Evolutionary conservation across 2,329 filamentous ascomycete species (phyloP).

Genomic region (Emergomyces pasteurianus): DNA sequence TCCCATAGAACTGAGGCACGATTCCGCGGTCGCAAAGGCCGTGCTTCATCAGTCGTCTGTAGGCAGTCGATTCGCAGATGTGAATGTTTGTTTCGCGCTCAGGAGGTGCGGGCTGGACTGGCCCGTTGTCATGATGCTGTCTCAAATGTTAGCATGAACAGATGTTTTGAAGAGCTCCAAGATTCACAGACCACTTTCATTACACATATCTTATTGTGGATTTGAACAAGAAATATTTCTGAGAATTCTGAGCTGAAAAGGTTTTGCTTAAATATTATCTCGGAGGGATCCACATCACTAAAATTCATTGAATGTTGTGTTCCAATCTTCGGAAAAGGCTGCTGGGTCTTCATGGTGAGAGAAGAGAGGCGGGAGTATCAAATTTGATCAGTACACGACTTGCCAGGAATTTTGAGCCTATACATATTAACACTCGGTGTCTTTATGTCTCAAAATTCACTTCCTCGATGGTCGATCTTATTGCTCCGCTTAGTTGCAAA

Average conservation of each 20-base stretch:
- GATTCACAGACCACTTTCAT: background rate
- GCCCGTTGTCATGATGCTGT: constrained; percentile 1
- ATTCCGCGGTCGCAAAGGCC: too few species aligned
- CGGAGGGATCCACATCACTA: background rate
- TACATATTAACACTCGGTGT: too few species aligned
- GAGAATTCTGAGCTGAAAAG: background rate
- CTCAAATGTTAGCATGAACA: background rate
- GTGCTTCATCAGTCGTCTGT: too few species aligned
- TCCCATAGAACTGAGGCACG: too few species aligned
- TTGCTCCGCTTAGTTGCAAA: background rate
- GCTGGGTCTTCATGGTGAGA: background rate
- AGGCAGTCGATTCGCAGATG: constrained; percentile 5
- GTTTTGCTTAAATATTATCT: background rate
- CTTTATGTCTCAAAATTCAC: too few species aligned
- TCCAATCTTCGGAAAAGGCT: background rate
- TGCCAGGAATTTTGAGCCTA: background rate
- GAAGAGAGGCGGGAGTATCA: background rate
- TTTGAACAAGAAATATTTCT: background rate
- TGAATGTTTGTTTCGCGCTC: background rate
- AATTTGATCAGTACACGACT: background rate
- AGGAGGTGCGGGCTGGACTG: background rate
- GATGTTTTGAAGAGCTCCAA: background rate
- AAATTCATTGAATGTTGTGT: background rate
- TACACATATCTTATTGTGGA: background rate
- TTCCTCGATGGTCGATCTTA: background rate